A percentile compares a stretch with the other conserved stretches of the same genome.
Conservation (phyloP, 345 rosid genomes). For the Arabidopsis arenosa region DNA sequence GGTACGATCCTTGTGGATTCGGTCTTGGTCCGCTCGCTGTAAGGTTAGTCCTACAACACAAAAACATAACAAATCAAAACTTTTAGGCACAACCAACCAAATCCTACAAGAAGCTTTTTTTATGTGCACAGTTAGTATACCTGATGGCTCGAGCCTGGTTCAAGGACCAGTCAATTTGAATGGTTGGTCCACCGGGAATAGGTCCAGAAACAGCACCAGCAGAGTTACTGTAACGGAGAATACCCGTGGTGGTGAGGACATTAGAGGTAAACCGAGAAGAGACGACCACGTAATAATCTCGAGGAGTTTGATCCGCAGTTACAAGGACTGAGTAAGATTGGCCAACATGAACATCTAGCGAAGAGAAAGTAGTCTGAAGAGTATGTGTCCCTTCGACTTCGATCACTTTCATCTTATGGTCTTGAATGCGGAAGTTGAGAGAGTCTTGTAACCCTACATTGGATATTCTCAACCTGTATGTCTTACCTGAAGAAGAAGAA, state of each 20-base stretch:
- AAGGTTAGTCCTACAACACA: conserved; percentile 74
- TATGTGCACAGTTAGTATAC: conserved; percentile 36
- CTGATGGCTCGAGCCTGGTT: conserved; percentile 96
- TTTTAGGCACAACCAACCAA: not conserved
- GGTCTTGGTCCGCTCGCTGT: conserved; percentile 99
- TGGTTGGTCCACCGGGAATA: conserved; percentile 91
- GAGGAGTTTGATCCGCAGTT: conserved; percentile 88
- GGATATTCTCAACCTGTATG: conserved; percentile 89
- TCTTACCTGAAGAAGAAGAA: conserved; percentile 50
- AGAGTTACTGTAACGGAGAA: conserved; percentile 79
- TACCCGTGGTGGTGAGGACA: conserved; percentile 76
- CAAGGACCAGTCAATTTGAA: conserved; percentile 83
- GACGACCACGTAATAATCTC: conserved; percentile 81
- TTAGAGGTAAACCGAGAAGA: conserved; percentile 71
- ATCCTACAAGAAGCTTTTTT: not conserved
- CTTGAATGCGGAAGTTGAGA: conserved; percentile 90
- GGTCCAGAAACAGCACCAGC: conserved; percentile 79
- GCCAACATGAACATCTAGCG: conserved; percentile 90
- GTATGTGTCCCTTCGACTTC: conserved; percentile 97
- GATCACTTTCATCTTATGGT: conserved; percentile 77
- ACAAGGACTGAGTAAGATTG: conserved; percentile 83
- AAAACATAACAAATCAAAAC: conserved; percentile 16
- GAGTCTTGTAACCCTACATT: conserved; percentile 87
- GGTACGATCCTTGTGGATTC: conserved; percentile 98
- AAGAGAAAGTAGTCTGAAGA: conserved; percentile 79